A percentile compares a stretch with the other conserved stretches of the same genome.
Conservation (phyloP, 768 basidiomycete species). For the Hypsizygus marmoreus region DNA sequence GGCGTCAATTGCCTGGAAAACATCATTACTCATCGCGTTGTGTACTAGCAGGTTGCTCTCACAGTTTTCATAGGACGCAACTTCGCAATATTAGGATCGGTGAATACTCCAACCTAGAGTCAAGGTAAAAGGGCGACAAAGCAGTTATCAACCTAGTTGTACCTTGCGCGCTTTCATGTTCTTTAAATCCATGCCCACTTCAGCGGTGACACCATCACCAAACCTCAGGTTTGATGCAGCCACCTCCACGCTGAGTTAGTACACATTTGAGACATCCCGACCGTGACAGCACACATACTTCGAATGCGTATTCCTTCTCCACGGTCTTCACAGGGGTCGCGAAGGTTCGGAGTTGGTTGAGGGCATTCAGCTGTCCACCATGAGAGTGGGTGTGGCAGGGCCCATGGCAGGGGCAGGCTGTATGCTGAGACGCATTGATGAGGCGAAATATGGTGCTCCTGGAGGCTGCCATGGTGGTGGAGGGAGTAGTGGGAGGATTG, state of each 20-base stretch:
- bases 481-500: constrained; percentile 1
- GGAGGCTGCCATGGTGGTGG: constrained; percentile 49
- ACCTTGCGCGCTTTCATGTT: constrained; percentile 92
- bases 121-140: constrained; percentile 8
- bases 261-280: neutral
- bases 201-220: constrained; percentile 85
- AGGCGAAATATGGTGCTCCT: constrained; percentile 70
- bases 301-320: constrained; percentile 91
- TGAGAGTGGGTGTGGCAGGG: constrained; percentile 47
- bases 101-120: constrained; percentile 88
- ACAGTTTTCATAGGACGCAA: constrained; percentile 84
- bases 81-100: constrained; percentile 83
- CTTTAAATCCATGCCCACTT: constrained; percentile 93
- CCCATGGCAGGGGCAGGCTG: constrained; percentile 80
- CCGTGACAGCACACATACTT: constrained; percentile 43
- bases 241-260: constrained; percentile 45
- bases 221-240: constrained; percentile 88
- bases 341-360: constrained; percentile 68
- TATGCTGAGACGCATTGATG: constrained; percentile 73
- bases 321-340: constrained; percentile 74
- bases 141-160: constrained; percentile 7
- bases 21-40: neutral
- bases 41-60: constrained; percentile 24
- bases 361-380: constrained; percentile 44
- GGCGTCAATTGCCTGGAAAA: constrained; percentile 66